Conservation (phyloP, 139 green algal genomes). For the Coelastrella sp. region DNA sequence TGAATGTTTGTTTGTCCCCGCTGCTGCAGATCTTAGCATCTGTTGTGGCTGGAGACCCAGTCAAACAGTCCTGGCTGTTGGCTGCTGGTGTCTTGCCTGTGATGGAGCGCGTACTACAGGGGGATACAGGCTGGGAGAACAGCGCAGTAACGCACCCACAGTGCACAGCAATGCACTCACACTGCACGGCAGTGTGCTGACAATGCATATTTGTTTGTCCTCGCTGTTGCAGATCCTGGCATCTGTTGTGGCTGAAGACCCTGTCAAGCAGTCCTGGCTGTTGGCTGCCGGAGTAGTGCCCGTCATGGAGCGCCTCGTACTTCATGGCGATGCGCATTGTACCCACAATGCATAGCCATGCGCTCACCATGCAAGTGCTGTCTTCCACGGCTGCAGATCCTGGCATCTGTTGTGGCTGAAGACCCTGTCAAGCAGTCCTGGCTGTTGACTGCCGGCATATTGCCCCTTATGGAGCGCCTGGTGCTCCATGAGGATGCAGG, state of each 20-base stretch:
- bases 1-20: too few species aligned
- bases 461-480: constrained; percentile 76
- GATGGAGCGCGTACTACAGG: constrained; percentile 59
- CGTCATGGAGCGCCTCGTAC: constrained; percentile 70
- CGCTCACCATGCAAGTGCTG: too few species aligned
- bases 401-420: constrained; percentile 70
- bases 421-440: constrained; percentile 72
- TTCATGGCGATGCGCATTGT: neutral
- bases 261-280: constrained; percentile 74
- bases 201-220: neutral
- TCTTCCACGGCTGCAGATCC: constrained; percentile 71
- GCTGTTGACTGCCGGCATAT: constrained; percentile 70
- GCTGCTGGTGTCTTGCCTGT: constrained; percentile 71
- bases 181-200: too few species aligned
- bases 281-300: constrained; percentile 68
- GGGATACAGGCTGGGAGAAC: too few species aligned
- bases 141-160: too few species aligned
- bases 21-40: constrained; percentile 74
- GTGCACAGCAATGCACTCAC: neutral
- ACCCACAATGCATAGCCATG: neutral
- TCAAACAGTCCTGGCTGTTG: constrained; percentile 76
- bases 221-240: constrained; percentile 67
- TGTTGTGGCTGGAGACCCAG: constrained; percentile 65
- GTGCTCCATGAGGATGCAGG: constrained; percentile 6
- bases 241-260: constrained; percentile 68